Evolutionary conservation across 441 rosid species (phyloP), one percentile per base, ranked within the genome.

Genomic region (Pelargonium cotyledonis): DNA sequence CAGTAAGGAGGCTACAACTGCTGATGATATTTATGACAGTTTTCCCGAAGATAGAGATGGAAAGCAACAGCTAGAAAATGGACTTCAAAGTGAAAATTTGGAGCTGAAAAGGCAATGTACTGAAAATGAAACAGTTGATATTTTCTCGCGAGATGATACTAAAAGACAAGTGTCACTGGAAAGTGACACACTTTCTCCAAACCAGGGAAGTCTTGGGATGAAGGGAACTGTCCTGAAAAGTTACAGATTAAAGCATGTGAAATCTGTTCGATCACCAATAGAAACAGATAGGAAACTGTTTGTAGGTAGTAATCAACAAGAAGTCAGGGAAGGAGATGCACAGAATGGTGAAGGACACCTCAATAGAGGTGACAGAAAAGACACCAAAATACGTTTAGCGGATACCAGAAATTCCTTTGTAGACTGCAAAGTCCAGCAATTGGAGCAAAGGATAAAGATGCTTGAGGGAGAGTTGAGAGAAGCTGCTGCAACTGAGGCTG

Each of bases 391-490:
- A 71, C 80, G 72, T 68, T 81, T 88, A 3, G 83, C 80, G 77
- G 84, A 81, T 67, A 16, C 78, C 2, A 69, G 80, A 63, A 74
- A 68, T 65, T 66, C 80, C 75, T 71, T 78, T 72, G 75, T 82
- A 76, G 92, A 81, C 68, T 76, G 73, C 76, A 95, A 88, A 83
- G 74, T 90, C 71, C 90, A 84, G 77, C 82, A 82, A 68, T 77
- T 92, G 85, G 95, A 90, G 81, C 77, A 63, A 76, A 89, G 77
- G 78, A 83, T 92, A 71, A 82, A 82, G 72, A 81, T 81, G 88
- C 96, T 92, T 38, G 99, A 95, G 77, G 86, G 90, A 68, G 99
- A 95, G 82, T 73, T 95, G 74, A 75, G 88, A 79, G 99, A 95
- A 89, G 90, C 92, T 80, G 99, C 97, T 79, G 95, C 90, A 14